Evolutionary conservation across 257 asterid genomes (phyloP).

Genomic region (Solanum chiquidenum): DNA sequence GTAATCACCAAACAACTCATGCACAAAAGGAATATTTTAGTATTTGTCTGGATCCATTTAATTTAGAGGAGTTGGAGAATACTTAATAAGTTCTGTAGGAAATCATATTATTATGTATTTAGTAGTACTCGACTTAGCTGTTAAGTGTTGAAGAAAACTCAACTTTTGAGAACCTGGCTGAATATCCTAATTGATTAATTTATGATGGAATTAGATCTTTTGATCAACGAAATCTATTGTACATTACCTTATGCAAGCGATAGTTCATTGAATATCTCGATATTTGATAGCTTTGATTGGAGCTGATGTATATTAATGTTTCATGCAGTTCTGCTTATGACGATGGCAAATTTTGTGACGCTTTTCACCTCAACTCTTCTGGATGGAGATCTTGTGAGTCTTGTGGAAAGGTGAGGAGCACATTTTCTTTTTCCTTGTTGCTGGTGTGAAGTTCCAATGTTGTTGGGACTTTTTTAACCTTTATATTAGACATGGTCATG

Average conservation of each 20-base stretch:
- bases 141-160: neutral
- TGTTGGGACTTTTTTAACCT: neutral
- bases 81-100: neutral
- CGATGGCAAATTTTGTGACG: conserved; percentile 87
- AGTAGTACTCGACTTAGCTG: neutral
- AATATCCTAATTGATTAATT: neutral
- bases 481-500: neutral
- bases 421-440: neutral
- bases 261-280: neutral
- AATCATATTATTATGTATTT: neutral
- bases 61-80: neutral
- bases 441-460: neutral
- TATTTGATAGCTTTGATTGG: neutral
- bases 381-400: conserved; percentile 99
- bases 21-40: neutral
- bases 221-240: neutral
- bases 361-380: conserved; percentile 75
- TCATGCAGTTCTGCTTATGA: conserved; percentile 61
- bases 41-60: neutral
- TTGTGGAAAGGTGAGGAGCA: conserved; percentile 82
- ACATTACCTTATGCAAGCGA: neutral
- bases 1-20: neutral
- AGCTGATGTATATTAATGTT: conserved; percentile 7
- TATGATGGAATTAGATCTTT: neutral
- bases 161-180: neutral